phyloP scores from a whole-genome alignment of 2,329 filamentous ascomycete genomes.

The Clarireedia hainanense region DNA sequence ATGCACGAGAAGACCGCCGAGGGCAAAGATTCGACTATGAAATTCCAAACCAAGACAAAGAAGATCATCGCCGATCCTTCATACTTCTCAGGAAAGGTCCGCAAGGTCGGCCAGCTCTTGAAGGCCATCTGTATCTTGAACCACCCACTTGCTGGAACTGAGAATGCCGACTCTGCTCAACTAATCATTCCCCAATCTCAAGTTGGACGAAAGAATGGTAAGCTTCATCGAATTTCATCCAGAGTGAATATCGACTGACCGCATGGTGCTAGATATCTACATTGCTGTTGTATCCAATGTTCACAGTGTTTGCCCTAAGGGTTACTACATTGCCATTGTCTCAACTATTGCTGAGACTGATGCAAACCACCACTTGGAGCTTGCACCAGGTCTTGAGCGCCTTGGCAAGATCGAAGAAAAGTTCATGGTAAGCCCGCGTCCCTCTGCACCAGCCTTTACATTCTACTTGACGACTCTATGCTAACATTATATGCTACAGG shows the following conservation, averaged over 20 bases:
- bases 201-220: slow-evolving; percentile 83
- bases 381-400: slow-evolving; percentile 84
- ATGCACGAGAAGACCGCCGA: slow-evolving; percentile 71
- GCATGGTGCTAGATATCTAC: slow-evolving; percentile 67
- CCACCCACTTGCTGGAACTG: slow-evolving; percentile 86
- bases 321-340: slow-evolving; percentile 97
- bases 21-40: slow-evolving; percentile 61
- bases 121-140: slow-evolving; percentile 97
- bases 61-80: slow-evolving; percentile 94
- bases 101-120: slow-evolving; percentile 80
- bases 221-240: slow-evolving; percentile 10
- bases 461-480: not conserved
- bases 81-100: slow-evolving; percentile 88
- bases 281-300: slow-evolving; percentile 90
- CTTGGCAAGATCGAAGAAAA: slow-evolving; percentile 93
- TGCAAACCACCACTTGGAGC: slow-evolving; percentile 92
- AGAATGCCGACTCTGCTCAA: slow-evolving; percentile 82
- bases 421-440: slow-evolving; percentile 63
- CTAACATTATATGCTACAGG: slow-evolving; percentile 34
- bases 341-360: slow-evolving; percentile 90
- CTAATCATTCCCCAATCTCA: slow-evolving; percentile 97
- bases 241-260: not conserved
- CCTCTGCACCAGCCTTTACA: not conserved
- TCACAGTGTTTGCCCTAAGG: slow-evolving; percentile 97
- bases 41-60: slow-evolving; percentile 92